A percentile compares a stretch with the other conserved stretches of the same genome.
Conservation (phyloP, 306 rosid species). For the Pyrus betulifolia region DNA sequence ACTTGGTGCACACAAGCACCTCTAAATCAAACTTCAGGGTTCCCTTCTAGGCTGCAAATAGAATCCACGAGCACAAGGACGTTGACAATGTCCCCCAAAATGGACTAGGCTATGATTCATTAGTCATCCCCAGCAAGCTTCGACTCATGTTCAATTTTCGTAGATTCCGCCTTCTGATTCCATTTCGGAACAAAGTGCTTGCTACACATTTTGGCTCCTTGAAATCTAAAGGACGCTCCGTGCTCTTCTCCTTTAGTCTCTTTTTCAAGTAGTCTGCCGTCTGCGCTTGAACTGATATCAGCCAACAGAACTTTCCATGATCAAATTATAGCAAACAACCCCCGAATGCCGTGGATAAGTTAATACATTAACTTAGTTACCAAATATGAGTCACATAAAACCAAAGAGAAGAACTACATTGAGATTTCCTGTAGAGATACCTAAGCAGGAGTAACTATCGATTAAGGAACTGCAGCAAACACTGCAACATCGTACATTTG, state of each 20-base stretch:
- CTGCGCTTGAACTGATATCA: slow-evolving; percentile 64
- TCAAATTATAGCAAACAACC: slow-evolving; percentile 10
- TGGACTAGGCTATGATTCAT: slow-evolving; percentile 11
- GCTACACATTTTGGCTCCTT: slow-evolving; percentile 41
- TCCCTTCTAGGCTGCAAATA: background rate
- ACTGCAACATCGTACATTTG: background rate
- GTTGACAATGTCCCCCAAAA: slow-evolving; percentile 19
- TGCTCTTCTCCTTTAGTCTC: slow-evolving; percentile 35
- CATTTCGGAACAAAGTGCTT: slow-evolving; percentile 60
- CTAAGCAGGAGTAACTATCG: background rate
- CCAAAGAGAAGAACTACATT: background rate
- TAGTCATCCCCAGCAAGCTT: slow-evolving; percentile 24
- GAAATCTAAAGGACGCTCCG: slow-evolving; percentile 11
- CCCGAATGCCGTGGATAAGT: background rate
- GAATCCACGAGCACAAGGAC: background rate
- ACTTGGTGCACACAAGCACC: background rate
- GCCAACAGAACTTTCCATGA: slow-evolving; percentile 9
- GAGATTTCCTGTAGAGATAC: background rate
- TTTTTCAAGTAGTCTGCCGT: slow-evolving; percentile 57
- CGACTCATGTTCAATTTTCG: slow-evolving; percentile 39
- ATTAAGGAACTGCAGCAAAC: background rate
- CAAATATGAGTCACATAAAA: background rate
- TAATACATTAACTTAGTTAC: background rate
- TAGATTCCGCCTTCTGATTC: slow-evolving; percentile 55
- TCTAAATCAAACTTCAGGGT: background rate